Percentiles rank a stretch among this genome's conserved stretches.
These are phyloP conservation scores for Microbotryomycetes sp. DNA, from an alignment of 1,284 basidiomycete genomes.

Conservation along the genomic window DNA sequence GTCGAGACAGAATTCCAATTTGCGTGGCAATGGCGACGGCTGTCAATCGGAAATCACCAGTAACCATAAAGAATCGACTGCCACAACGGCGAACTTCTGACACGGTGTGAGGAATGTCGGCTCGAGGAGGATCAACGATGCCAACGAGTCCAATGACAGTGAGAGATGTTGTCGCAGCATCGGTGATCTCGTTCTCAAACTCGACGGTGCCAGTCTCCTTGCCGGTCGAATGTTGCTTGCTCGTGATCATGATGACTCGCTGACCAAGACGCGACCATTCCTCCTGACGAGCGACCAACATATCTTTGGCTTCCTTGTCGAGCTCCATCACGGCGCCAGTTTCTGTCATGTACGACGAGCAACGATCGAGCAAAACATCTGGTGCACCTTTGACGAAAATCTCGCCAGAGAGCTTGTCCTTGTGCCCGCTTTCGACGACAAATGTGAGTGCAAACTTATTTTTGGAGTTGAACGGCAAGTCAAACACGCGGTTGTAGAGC, in stretches of 20 bases:
- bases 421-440: too few species aligned
- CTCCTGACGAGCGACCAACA: too few species aligned
- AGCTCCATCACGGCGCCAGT: constrained; percentile 56
- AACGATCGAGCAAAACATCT: constrained; percentile 84
- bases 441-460: too few species aligned
- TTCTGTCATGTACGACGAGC: constrained; percentile 64
- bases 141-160: constrained; percentile 93
- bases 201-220: constrained; percentile 70
- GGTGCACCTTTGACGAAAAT: constrained; percentile 94
- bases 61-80: constrained; percentile 90
- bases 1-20: too few species aligned
- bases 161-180: too few species aligned
- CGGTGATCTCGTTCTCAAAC: constrained; percentile 81
- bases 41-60: too few species aligned
- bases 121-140: constrained; percentile 94
- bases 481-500: too few species aligned
- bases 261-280: too few species aligned
- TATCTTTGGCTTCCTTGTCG: too few species aligned
- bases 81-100: constrained; percentile 85
- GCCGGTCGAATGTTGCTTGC: constrained; percentile 69
- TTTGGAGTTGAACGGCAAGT: too few species aligned
- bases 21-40: too few species aligned
- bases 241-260: constrained; percentile 61
- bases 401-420: too few species aligned
- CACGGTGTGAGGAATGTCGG: constrained; percentile 79